Evolutionary conservation across 495 filamentous ascomycete genomes (phyloP).

Genomic region (Talaromyces liani): DNA sequence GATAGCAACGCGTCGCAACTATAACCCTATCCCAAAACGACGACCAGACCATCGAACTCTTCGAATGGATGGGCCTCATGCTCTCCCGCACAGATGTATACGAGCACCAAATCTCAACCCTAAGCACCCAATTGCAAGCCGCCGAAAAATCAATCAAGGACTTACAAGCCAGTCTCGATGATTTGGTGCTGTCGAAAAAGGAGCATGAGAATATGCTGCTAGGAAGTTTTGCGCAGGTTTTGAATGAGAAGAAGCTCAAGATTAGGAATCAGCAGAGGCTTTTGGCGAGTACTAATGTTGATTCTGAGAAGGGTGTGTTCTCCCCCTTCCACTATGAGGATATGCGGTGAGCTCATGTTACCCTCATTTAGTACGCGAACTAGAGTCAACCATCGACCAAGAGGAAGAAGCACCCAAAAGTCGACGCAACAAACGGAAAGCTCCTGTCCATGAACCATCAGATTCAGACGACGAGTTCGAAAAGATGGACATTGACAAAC

Average conservation of each 20-base stretch:
- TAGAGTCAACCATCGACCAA: constrained; percentile 15
- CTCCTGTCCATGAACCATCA: constrained; percentile 21
- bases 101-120: constrained; percentile 34
- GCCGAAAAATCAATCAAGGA: constrained; percentile 42
- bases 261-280: constrained; percentile 75
- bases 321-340: neutral
- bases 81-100: constrained; percentile 32
- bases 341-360: no score
- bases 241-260: constrained; percentile 90
- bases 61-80: constrained; percentile 61
- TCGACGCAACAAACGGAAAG: constrained; percentile 44
- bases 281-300: constrained; percentile 51
- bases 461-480: constrained; percentile 42
- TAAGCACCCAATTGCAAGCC: constrained; percentile 35
- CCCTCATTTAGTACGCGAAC: constrained; percentile 17
- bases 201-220: constrained; percentile 65
- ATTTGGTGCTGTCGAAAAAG: constrained; percentile 56
- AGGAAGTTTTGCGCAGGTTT: constrained; percentile 58
- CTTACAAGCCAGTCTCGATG: constrained; percentile 52
- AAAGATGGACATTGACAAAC: constrained; percentile 49
- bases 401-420: constrained; percentile 10
- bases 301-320: constrained; percentile 35
- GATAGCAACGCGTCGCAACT: constrained; percentile 63
- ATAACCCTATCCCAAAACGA: constrained; percentile 54
- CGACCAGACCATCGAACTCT: constrained; percentile 58